Evolutionary conservation across 2,329 filamentous ascomycete genomes (phyloP).

Genomic region (Scedosporium boydii): DNA sequence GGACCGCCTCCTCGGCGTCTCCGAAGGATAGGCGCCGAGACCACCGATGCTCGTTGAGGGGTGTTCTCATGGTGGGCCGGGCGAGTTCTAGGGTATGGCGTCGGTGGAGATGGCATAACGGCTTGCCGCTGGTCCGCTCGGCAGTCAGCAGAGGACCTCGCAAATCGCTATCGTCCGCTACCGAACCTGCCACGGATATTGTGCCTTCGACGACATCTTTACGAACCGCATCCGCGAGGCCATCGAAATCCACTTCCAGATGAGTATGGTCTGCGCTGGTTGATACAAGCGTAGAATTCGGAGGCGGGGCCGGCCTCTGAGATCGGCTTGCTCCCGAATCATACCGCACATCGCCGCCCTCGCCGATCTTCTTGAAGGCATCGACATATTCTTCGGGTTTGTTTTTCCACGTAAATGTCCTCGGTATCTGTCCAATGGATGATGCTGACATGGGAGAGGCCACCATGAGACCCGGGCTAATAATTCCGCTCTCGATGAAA

Average conservation of each 20-base stretch:
- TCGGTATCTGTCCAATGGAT: constrained; percentile 9
- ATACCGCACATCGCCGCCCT: constrained; percentile 12
- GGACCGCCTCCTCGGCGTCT: constrained; percentile 63
- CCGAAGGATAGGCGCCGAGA: constrained; percentile 67
- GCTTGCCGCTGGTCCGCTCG: constrained; percentile 33
- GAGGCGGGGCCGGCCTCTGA: background rate
- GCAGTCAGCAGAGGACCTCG: constrained; percentile 41
- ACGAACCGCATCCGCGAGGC: constrained; percentile 30
- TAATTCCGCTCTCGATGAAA: constrained; percentile 13
- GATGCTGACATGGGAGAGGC: constrained; percentile 10
- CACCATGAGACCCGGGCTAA: constrained; percentile 19
- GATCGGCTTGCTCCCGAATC: background rate
- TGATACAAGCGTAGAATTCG: background rate
- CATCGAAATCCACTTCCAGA: constrained; percentile 10
- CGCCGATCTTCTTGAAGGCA: constrained; percentile 17
- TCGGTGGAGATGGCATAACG: constrained; percentile 45
- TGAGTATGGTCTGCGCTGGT: background rate
- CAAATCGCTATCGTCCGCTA: constrained; percentile 49
- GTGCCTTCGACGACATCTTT: constrained; percentile 32
- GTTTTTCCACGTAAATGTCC: constrained; percentile 54
- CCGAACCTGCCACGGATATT: constrained; percentile 47
- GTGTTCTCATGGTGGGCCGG: constrained; percentile 18
- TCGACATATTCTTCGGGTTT: constrained; percentile 50
- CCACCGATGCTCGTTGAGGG: constrained; percentile 51
- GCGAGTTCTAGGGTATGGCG: constrained; percentile 46